Conservation (phyloP, 2,329 filamentous ascomycete genomes). For the Fusarium camptoceras region DNA sequence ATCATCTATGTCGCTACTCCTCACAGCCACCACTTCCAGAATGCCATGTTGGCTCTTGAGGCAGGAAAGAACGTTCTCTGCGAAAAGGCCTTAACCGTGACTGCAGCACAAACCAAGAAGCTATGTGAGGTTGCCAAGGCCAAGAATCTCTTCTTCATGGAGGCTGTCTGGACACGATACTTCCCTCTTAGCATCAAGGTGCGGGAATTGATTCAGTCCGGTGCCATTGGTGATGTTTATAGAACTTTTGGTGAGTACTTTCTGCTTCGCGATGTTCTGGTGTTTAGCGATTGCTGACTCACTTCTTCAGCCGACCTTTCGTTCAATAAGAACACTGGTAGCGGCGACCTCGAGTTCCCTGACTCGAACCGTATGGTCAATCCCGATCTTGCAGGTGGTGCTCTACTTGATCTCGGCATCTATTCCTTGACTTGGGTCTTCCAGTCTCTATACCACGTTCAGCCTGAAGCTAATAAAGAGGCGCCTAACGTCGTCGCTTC, state of each 20-base stretch:
- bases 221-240: conserved; percentile 70
- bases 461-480: conserved; percentile 74
- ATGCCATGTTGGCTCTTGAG: conserved; percentile 84
- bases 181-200: conserved; percentile 86
- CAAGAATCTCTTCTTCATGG: conserved; percentile 83
- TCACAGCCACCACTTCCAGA: conserved; percentile 93
- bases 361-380: conserved; percentile 83
- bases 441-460: conserved; percentile 86
- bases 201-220: conserved; percentile 70
- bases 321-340: conserved; percentile 67
- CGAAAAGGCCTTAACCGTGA: conserved; percentile 91
- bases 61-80: conserved; percentile 90
- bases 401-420: conserved; percentile 85
- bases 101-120: conserved; percentile 78
- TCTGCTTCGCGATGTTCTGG: not conserved
- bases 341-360: conserved; percentile 67
- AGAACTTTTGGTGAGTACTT: conserved; percentile 63
- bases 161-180: conserved; percentile 90
- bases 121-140: conserved; percentile 77
- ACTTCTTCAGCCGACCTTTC: conserved; percentile 65
- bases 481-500: conserved; percentile 75
- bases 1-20: conserved; percentile 91
- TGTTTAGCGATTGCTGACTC: conserved; percentile 17
- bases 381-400: conserved; percentile 82
- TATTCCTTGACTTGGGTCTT: conserved; percentile 93